Base-by-base conservation (phyloP, 129 eudicot species). In the Lonicera japonica region DNA sequence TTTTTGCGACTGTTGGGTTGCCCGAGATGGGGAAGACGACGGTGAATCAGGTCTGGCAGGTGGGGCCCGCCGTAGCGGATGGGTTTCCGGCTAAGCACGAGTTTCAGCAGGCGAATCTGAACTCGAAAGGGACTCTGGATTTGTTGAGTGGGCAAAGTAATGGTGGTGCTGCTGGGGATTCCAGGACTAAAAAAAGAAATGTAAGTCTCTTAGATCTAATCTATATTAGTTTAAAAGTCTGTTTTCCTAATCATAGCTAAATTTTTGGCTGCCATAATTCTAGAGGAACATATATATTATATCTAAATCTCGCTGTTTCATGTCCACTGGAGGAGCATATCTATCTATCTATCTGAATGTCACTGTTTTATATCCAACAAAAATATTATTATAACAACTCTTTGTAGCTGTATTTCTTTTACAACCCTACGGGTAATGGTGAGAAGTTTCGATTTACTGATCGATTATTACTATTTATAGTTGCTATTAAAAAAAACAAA, bases 31-130 rank as follows among this genome's bases (percentile, higher is more conserved):
- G 61, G 34, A 21, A 25, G 68, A 63, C 76, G 61, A 39, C 29
- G 66, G 73, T 88, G 48, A 92, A 88, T 68, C 96, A 92, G 56
- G 88, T 92, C 2, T 92, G 99, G 99, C 99, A 92, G 82, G 96
- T 88, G 14, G 99, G 99, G 5, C 54, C 88, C 50, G 55, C 89
- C 56, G 89, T 87, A 14, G 54, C 45, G 0, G 64, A 65, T 2
- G 96, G 91, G 13, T 40, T 73, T 60, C 99, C 99, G 74, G 92
- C 22, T 46, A 85, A 65, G 73, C 99, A 92, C 67, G 90, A 53
- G 3, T 82, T 91, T 60, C 60, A 25, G 73, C 67, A 88, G 34
- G 96, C 53, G 25, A 92, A 92, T 87, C 66, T 92, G 84, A 60
- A 38, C n/a, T 54, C 96, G 0, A 84, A 80, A 71, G 91, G 86